phyloP scores from a whole-genome alignment of 768 basidiomycete species.

The Lactifluus volemus region DNA sequence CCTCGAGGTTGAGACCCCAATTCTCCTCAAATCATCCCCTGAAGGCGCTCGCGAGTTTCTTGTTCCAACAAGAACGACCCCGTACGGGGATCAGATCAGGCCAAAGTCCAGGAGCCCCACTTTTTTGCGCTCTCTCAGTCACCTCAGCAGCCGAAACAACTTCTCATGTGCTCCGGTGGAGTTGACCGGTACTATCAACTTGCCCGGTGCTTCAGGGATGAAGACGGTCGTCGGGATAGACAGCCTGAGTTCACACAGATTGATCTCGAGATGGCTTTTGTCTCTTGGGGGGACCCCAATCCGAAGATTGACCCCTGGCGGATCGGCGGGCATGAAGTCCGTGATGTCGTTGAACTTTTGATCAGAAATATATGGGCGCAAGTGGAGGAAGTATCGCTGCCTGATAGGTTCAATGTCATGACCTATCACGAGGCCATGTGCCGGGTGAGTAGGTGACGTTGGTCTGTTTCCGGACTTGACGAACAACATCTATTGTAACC shows the following conservation, averaged over 20 bases:
- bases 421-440: constrained; percentile 89
- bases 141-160: constrained; percentile 93
- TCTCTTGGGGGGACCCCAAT: constrained; percentile 57
- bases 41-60: constrained; percentile 84
- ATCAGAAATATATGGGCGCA: constrained; percentile 70
- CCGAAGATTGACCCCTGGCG: constrained; percentile 46
- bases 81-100: neutral
- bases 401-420: constrained; percentile 65
- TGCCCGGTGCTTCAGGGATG: constrained; percentile 92
- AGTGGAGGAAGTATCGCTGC: constrained; percentile 52
- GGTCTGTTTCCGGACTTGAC: neutral
- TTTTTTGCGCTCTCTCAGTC: constrained; percentile 94
- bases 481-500: constrained; percentile 18
- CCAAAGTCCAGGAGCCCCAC: constrained; percentile 31
- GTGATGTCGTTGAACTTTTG: constrained; percentile 67
- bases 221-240: constrained; percentile 89
- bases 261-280: constrained; percentile 94
- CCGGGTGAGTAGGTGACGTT: constrained; percentile 41
- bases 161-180: constrained; percentile 82
- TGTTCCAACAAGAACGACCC: constrained; percentile 15
- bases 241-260: constrained; percentile 97
- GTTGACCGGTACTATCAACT: constrained; percentile 91
- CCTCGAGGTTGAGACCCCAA: constrained; percentile 88
- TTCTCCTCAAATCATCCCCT: constrained; percentile 83
- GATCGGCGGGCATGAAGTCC: constrained; percentile 81